Base-by-base conservation (phyloP, 345 rosid genomes). In the Geranium brycei region DNA sequence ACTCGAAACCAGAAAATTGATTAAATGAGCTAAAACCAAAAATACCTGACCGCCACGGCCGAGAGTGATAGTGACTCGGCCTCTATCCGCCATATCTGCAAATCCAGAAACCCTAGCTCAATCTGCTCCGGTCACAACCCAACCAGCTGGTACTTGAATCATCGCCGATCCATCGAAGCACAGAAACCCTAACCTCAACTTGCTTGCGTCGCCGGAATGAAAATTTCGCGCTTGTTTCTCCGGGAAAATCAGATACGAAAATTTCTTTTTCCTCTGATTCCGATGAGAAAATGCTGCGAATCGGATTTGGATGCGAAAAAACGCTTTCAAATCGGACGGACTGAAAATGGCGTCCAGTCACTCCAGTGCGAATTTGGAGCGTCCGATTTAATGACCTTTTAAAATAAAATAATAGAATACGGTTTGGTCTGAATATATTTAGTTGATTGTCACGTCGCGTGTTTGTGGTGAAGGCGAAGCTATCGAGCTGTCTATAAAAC, bases 31-130 rank as follows among this genome's bases (percentile, higher is more conserved):
- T 6, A 47, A 47, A 47, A 47, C 7, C 53, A 31, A 64, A 19
- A 8, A n/a, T 67, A 93, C 99, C 97, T 86, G 96, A 40, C 95
- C 89, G 59, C 82, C 68, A 65, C 84, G 85, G 5, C 97, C 99
- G 57, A 89, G 87, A 72, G 96, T 90, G 18, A 92, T 86, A 32
- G 97, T 87, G 64, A 89, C 82, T 38, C 91, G 82, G 70, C 80
- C 79, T 19, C 82, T 79, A 12, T 86, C 96, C 40, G 95, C 73
- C 99, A 89, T 92, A 67, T 68, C 66, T 23, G 55, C 66, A 72
- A 17, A 62, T 61, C 41, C 17, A 4, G 28, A 79, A 78, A 78
- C 77, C 85, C 81, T 80, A 73, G 60, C 12, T 3, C 53, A 47
- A 47, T 47, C 12, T 13, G 53, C 53, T 47, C 14, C 12, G 11